Evolutionary conservation across 225 moss, liverwort and hornwort species (phyloP).

Genomic region (Rhytidiadelphus loreus): DNA sequence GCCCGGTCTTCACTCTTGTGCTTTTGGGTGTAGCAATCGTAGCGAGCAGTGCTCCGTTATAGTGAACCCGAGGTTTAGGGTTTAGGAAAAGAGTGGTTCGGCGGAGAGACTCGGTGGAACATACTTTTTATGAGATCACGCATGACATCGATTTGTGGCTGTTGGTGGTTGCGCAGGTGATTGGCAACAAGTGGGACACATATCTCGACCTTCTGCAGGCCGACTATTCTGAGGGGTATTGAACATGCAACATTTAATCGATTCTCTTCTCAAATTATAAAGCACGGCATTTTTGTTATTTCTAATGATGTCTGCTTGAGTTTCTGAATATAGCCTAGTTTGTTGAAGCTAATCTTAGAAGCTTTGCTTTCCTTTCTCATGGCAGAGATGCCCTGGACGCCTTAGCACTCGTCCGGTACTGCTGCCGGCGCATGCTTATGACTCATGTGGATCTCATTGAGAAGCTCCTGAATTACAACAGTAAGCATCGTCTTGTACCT

Average conservation of each 20-base stretch:
- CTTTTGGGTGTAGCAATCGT: neutral
- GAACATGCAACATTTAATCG: neutral
- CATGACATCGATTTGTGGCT: neutral
- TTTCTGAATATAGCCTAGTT: neutral
- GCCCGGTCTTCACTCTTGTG: neutral
- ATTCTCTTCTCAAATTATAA: neutral
- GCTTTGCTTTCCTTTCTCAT: neutral
- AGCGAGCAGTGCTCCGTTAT: neutral
- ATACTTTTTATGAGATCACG: neutral
- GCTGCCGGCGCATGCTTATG: conserved; percentile 98
- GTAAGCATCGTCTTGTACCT: conserved; percentile 25
- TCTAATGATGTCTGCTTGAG: neutral
- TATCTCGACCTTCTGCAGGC: conserved; percentile 92
- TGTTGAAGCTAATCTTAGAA: neutral
- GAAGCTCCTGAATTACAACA: conserved; percentile 93
- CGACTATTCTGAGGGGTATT: conserved; percentile 90
- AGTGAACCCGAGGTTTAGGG: neutral
- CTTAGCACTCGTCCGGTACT: conserved; percentile 70
- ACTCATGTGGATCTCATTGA: conserved; percentile 97
- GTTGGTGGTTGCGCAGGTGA: conserved; percentile 40
- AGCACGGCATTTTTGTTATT: neutral
- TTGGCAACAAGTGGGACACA: conserved; percentile 97
- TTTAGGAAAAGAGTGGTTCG: neutral
- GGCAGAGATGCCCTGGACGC: conserved; percentile 87
- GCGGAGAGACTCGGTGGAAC: neutral